phyloP scores from a whole-genome alignment of 1,284 basidiomycete genomes.

The Boletellus deceptivus region DNA sequence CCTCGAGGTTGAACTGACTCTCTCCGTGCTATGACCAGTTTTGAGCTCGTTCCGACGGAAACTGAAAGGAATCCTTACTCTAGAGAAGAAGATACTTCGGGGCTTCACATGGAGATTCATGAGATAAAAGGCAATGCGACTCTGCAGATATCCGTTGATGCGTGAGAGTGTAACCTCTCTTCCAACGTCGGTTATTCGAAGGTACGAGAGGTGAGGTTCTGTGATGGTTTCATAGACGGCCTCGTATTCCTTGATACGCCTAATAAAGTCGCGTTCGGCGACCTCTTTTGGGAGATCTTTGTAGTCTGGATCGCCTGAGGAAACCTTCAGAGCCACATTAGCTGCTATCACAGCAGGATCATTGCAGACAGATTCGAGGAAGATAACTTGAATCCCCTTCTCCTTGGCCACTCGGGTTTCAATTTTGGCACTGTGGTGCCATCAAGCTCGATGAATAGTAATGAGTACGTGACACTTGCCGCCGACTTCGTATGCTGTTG shows the following conservation, averaged over 20 bases:
- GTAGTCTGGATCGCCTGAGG: conserved; percentile 97
- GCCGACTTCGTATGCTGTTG: conserved; percentile 80
- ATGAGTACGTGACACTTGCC: conserved; percentile 41
- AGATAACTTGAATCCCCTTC: conserved; percentile 87
- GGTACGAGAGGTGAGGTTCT: conserved; percentile 82
- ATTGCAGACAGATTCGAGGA: conserved; percentile 93
- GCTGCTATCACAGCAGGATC: conserved; percentile 93
- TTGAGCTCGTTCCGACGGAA: not conserved
- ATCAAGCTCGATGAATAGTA: conserved; percentile 5
- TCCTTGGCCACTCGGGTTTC: conserved; percentile 84
- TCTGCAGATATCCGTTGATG: conserved; percentile 92
- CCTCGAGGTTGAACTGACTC: conserved; percentile 95
- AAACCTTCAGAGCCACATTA: conserved; percentile 95
- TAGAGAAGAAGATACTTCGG: conserved; percentile 93
- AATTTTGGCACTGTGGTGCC: conserved; percentile 65
- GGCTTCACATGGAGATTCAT: conserved; percentile 99
- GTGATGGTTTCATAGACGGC: conserved; percentile 94
- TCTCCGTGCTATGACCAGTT: conserved; percentile 81
- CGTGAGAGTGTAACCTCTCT: conserved; percentile 80
- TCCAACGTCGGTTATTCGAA: conserved; percentile 88
- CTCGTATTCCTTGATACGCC: conserved; percentile 92
- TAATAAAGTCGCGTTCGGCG: conserved; percentile 88
- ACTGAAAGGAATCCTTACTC: conserved; percentile 52
- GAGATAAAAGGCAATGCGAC: conserved; percentile 96
- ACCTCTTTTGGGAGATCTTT: conserved; percentile 82